Evolutionary conservation across 2,329 filamentous ascomycete genomes (phyloP).

Genomic region (Pseudogymnoascus sp.): DNA sequence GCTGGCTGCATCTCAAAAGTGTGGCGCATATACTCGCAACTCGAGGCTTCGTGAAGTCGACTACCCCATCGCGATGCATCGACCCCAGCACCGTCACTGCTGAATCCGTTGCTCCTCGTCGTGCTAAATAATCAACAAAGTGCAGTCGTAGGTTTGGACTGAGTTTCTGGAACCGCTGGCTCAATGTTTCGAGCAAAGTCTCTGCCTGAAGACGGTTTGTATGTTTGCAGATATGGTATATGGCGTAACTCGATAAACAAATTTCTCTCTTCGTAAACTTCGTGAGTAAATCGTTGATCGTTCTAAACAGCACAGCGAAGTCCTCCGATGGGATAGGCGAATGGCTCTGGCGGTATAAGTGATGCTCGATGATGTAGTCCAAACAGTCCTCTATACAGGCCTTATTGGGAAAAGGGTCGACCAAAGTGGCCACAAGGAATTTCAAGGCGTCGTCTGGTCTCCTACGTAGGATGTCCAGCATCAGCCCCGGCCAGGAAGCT

Average conservation of each 20-base stretch:
- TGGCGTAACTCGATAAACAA: not conserved
- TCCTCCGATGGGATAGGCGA: not conserved
- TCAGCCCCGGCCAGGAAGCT: conserved; percentile 20
- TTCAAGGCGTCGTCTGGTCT: conserved; percentile 20
- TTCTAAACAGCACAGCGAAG: not conserved
- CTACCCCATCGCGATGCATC: conserved; percentile 31
- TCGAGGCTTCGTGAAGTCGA: conserved; percentile 40
- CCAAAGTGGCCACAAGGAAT: conserved; percentile 21
- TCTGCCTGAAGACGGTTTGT: not conserved
- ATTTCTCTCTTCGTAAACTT: not conserved
- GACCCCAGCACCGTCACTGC: conserved; percentile 40
- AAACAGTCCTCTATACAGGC: conserved; percentile 20
- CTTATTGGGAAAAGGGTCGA: conserved; percentile 18
- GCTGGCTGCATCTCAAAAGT: conserved; percentile 13
- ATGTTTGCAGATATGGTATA: not conserved
- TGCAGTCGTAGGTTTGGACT: conserved; percentile 23
- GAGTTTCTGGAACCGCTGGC: conserved; percentile 17
- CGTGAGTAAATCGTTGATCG: not conserved
- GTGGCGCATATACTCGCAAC: conserved; percentile 51
- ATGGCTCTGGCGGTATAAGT: conserved; percentile 11
- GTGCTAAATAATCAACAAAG: conserved; percentile 34
- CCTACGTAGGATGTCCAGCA: conserved; percentile 16
- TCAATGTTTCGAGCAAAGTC: conserved; percentile 20
- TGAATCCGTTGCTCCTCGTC: conserved; percentile 32
- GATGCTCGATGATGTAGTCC: conserved; percentile 20